A percentile compares a stretch with the other conserved stretches of the same genome.
phyloP scores from a whole-genome alignment of 2,329 filamentous ascomycete genomes.

The Thelonectria rubi region DNA sequence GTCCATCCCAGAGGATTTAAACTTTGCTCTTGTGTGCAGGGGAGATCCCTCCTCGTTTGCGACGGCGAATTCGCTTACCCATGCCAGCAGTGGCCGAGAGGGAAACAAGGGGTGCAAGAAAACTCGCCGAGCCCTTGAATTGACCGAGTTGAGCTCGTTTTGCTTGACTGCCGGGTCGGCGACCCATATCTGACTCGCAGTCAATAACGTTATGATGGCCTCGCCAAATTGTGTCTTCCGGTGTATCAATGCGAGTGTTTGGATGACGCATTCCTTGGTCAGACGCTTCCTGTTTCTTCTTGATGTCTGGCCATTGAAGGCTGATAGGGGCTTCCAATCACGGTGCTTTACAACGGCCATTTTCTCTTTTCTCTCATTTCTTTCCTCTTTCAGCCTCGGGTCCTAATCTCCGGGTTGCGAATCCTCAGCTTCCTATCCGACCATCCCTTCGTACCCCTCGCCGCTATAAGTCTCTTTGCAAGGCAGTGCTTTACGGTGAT shows the following conservation, averaged over 20 bases:
- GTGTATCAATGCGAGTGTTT: background rate
- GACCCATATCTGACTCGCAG: constrained; percentile 20
- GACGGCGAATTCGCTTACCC: constrained; percentile 20
- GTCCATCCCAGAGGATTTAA: constrained; percentile 16
- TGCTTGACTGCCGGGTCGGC: background rate
- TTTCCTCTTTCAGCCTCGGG: background rate
- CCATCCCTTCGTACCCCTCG: too few relatives aligned
- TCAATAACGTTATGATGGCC: background rate
- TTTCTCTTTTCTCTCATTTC: background rate
- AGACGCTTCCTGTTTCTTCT: background rate
- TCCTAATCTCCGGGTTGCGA: too few relatives aligned
- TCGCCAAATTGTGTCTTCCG: background rate
- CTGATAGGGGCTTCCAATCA: too few relatives aligned
- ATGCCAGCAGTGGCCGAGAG: background rate
- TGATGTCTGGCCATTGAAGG: too few relatives aligned
- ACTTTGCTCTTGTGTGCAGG: constrained; percentile 11
- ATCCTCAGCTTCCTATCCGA: too few relatives aligned
- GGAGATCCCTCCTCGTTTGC: constrained; percentile 19
- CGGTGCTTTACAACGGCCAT: background rate
- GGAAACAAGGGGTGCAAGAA: too few relatives aligned
- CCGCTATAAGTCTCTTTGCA: too few relatives aligned
- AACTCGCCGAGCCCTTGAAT: too few relatives aligned
- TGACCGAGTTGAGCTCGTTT: too few relatives aligned
- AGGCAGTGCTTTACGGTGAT: background rate
- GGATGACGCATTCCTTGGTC: constrained; percentile 8